Evolutionary conservation across 2,329 filamentous ascomycete species (phyloP).

Genomic region (Microdochium bolleyi): DNA sequence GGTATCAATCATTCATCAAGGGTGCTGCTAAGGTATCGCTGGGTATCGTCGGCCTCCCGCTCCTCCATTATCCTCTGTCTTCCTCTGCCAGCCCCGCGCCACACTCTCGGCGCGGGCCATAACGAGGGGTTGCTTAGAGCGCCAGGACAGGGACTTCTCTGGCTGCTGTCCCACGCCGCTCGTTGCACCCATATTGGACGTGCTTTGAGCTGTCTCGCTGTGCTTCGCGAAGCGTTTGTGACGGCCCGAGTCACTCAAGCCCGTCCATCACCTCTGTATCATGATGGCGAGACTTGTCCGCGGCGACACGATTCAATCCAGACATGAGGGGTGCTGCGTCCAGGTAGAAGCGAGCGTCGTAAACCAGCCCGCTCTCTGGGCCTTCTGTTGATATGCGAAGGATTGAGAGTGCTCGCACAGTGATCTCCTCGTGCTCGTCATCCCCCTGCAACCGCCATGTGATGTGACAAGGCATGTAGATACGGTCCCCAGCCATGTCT

Average conservation of each 20-base stretch:
- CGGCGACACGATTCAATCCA: conserved; percentile 8
- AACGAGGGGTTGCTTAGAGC: not conserved
- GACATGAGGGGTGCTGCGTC: conserved; percentile 9
- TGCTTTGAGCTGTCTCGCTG: conserved; percentile 8
- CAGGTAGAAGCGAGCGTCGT: conserved; percentile 9
- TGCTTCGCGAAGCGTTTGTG: conserved; percentile 1
- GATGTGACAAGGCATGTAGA: conserved; percentile 13
- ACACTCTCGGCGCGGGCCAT: not conserved
- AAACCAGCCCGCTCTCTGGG: conserved; percentile 7
- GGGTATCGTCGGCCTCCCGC: not conserved
- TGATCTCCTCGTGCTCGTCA: conserved; percentile 10
- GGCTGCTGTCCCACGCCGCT: not conserved
- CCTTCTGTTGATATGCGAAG: conserved; percentile 8
- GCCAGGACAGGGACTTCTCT: not conserved
- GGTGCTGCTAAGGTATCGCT: not conserved
- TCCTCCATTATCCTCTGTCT: not conserved
- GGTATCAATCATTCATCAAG: not conserved
- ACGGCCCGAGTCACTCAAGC: not conserved
- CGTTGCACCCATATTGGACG: conserved; percentile 1
- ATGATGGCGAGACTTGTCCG: not conserved
- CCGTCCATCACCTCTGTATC: not conserved
- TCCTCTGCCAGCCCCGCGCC: not conserved
- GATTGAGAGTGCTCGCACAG: conserved; percentile 9
- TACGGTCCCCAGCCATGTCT: conserved; percentile 12
- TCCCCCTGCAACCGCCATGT: conserved; percentile 13